Conservation (phyloP, 208 protist species). For the Perkinsela sp. region DNA sequence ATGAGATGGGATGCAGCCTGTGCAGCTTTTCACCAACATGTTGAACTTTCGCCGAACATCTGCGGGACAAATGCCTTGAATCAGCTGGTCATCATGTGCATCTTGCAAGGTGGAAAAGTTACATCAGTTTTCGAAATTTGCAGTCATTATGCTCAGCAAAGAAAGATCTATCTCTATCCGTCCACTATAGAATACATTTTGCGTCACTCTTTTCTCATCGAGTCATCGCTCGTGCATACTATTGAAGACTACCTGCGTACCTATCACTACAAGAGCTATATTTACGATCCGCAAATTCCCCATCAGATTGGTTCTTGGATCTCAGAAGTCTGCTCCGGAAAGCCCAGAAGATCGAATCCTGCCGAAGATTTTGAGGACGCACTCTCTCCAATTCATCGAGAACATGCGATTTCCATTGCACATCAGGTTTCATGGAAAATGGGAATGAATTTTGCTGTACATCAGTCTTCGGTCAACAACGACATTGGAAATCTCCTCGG, state of each 20-base stretch:
- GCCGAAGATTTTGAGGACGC: background rate
- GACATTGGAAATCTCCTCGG: too few species aligned
- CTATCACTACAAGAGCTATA: background rate
- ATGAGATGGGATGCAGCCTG: background rate
- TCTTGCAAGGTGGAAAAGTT: background rate
- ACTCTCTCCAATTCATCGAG: background rate
- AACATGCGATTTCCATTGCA: background rate
- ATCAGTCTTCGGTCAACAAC: too few species aligned
- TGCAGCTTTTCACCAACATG: background rate
- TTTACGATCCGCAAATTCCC: background rate
- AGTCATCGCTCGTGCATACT: background rate
- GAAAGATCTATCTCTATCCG: background rate
- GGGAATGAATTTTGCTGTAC: background rate
- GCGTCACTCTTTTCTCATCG: too few species aligned
- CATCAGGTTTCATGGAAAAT: background rate
- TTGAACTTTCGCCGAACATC: background rate
- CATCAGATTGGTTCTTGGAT: background rate
- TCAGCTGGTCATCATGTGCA: background rate
- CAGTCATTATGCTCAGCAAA: background rate
- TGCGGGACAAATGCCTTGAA: background rate
- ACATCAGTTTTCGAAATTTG: background rate
- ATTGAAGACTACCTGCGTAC: background rate
- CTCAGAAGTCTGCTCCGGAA: background rate
- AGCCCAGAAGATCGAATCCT: background rate
- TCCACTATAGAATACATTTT: background rate